Percentiles rank a stretch among this genome's conserved stretches.
These are phyloP conservation scores for Phylloporus scabripes DNA, from an alignment of 768 basidiomycete species.

Conservation along the genomic window DNA sequence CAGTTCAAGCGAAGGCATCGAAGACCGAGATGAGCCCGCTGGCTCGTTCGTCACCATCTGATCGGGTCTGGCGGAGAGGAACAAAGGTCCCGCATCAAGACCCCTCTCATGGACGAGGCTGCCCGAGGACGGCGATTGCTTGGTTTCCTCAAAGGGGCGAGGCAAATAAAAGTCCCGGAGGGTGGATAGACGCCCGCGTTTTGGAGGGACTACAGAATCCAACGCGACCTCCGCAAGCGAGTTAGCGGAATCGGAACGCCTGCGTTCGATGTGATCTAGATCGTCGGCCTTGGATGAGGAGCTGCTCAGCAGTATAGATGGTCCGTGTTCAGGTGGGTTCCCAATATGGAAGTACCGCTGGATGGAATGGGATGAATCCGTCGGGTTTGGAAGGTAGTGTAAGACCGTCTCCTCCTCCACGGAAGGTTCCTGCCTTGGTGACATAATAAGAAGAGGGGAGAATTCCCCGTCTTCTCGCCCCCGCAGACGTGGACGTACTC, in stretches of 20 bases:
- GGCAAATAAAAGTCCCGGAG: constrained; percentile 15
- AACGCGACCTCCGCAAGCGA: constrained; percentile 20
- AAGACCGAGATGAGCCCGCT: not conserved
- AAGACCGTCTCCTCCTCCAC: constrained; percentile 4
- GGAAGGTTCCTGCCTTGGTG: constrained; percentile 2
- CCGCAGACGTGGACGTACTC: constrained; percentile 8
- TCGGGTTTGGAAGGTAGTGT: not conserved
- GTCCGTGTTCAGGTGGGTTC: not conserved
- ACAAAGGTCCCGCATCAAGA: constrained; percentile 9
- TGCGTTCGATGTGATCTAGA: not conserved
- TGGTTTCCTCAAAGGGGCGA: constrained; percentile 17
- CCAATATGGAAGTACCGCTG: not conserved
- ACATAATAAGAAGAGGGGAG: constrained; percentile 20
- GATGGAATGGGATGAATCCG: not conserved
- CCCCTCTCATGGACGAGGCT: constrained; percentile 15
- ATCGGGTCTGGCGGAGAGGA: not conserved
- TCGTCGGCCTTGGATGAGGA: not conserved
- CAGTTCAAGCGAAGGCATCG: not conserved
- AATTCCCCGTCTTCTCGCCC: constrained; percentile 12
- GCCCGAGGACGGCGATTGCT: not conserved
- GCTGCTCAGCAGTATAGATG: constrained; percentile 1
- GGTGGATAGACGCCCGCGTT: constrained; percentile 10
- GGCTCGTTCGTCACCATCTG: not conserved
- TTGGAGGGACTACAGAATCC: not conserved
- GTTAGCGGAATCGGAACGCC: constrained; percentile 8